These are phyloP conservation scores for Trichosanthes truncata DNA, from an alignment of 306 rosid genomes.

Conservation along the genomic window DNA sequence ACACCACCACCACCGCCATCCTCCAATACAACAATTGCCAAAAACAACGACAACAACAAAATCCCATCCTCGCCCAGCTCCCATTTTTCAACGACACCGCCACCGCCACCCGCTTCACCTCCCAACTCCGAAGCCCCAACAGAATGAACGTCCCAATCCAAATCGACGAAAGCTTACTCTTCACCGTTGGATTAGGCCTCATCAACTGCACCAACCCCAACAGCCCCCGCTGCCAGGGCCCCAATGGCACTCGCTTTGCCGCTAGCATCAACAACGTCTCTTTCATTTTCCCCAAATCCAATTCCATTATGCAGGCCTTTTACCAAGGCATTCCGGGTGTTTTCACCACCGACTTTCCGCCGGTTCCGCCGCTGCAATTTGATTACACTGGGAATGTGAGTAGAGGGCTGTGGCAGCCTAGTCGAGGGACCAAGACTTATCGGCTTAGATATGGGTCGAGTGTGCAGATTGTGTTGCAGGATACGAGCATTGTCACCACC, in stretches of 20 bases:
- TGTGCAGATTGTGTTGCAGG: conserved; percentile 73
- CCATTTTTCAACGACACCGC: conserved; percentile 38
- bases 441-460: conserved; percentile 61
- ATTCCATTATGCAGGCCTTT: conserved; percentile 79
- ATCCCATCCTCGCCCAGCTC: conserved; percentile 42
- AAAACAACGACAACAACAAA: conserved; percentile 21
- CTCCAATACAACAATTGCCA: conserved; percentile 51
- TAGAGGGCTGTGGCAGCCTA: conserved; percentile 70
- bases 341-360: conserved; percentile 81
- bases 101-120: conserved; percentile 50
- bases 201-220: conserved; percentile 75
- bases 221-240: conserved; percentile 90
- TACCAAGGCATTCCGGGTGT: conserved; percentile 63
- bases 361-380: conserved; percentile 63
- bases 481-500: conserved; percentile 65
- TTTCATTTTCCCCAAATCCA: conserved; percentile 54
- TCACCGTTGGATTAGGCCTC: conserved; percentile 69
- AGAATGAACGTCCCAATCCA: conserved; percentile 28
- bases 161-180: conserved; percentile 39
- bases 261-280: conserved; percentile 90
- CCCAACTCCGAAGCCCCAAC: conserved; percentile 44
- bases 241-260: conserved; percentile 86
- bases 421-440: conserved; percentile 50
- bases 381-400: conserved; percentile 76
- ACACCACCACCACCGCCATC: conserved; percentile 90